These are phyloP conservation scores for Sarcocystis neurona DNA, from an alignment of 169 alveolate genomes.

Conservation along the genomic window DNA sequence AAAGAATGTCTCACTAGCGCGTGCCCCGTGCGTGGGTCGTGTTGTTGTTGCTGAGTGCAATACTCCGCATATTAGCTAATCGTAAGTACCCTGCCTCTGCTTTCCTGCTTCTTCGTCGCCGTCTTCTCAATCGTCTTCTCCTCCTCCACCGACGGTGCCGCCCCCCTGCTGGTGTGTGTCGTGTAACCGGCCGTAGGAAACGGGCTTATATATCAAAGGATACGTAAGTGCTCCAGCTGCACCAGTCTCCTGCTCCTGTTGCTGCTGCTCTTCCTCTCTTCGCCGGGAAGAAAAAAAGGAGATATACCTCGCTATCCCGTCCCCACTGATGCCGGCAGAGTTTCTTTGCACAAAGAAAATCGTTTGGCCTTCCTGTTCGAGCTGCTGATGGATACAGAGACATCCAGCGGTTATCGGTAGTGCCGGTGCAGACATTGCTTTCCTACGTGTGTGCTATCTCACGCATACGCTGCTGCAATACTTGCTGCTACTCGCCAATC, in stretches of 20 bases:
- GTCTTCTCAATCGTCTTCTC: background rate
- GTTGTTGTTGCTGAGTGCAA: no score
- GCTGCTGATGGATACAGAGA: background rate
- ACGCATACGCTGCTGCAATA: no score
- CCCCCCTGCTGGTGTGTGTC: background rate
- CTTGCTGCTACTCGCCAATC: no score
- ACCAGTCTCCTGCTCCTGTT: background rate
- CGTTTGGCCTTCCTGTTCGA: background rate
- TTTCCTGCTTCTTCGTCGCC: background rate
- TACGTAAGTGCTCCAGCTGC: background rate
- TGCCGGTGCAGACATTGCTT: no score
- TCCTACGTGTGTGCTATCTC: no score
- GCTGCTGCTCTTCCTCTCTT: background rate
- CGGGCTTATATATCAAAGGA: constrained; percentile 30
- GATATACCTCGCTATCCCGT: background rate
- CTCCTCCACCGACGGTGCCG: no score
- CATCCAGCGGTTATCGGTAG: no score
- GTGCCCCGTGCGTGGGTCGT: no score
- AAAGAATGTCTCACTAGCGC: no score
- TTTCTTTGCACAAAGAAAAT: background rate
- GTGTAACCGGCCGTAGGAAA: background rate
- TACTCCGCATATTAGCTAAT: no score
- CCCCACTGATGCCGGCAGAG: background rate
- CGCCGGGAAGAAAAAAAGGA: background rate
- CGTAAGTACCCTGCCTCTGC: no score